Percentiles rank a stretch among this genome's conserved stretches.
phyloP scores from a whole-genome alignment of 2,329 filamentous ascomycete genomes.

The Exserohilum rostratum region DNA sequence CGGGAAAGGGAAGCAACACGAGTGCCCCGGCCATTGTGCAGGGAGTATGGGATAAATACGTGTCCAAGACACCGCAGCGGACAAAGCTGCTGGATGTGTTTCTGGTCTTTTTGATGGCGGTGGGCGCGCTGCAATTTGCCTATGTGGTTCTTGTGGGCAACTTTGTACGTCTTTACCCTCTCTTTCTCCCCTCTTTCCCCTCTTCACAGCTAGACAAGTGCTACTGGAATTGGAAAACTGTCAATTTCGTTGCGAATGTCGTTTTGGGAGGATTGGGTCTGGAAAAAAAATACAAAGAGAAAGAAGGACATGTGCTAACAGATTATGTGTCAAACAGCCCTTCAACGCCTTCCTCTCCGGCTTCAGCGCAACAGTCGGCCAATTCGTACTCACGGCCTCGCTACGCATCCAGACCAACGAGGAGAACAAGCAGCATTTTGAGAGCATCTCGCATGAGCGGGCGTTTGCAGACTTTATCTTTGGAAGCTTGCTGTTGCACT shows the following conservation, averaged over 20 bases:
- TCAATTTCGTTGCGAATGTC: no score
- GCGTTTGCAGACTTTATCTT: constrained; percentile 97
- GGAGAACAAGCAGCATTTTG: constrained; percentile 79
- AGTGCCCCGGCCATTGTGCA: constrained; percentile 64
- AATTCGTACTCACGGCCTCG: constrained; percentile 92
- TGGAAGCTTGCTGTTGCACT: constrained; percentile 93
- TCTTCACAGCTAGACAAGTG: no score
- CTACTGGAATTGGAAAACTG: no score
- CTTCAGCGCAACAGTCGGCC: constrained; percentile 91
- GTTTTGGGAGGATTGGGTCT: no score
- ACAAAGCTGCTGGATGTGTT: constrained; percentile 92
- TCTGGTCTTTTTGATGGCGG: constrained; percentile 82
- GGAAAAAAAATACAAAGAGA: background rate
- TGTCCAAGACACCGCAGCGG: constrained; percentile 81
- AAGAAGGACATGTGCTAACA: background rate
- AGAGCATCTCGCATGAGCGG: constrained; percentile 77
- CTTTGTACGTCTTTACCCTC: constrained; percentile 78
- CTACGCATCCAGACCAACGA: constrained; percentile 91
- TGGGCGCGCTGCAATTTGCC: constrained; percentile 88
- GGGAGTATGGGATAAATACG: constrained; percentile 79
- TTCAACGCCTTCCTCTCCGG: constrained; percentile 99
- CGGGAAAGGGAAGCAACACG: constrained; percentile 42
- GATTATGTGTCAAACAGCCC: constrained; percentile 64
- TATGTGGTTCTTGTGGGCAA: constrained; percentile 94
- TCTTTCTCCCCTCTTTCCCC: background rate